Evolutionary conservation across 768 basidiomycete species (phyloP), one percentile per base, ranked within the genome.

Genomic region (Pulveroboletus sp.): DNA sequence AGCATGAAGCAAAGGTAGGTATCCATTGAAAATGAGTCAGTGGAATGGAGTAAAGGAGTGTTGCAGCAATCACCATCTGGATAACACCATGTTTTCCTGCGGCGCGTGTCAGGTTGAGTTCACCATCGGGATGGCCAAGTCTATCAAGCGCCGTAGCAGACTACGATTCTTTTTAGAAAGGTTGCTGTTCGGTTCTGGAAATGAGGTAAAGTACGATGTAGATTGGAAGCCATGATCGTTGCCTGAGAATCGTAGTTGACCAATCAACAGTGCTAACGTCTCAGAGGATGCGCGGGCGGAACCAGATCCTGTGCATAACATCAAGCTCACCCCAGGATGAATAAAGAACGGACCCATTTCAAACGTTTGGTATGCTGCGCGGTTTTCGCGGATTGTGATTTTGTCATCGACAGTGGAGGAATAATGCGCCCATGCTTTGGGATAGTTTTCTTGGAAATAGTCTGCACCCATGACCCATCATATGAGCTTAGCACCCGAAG

Each of bases 341-440:
- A 44, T 17, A 20, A 23, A 29, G 17, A 12, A 16, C 12, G 5
- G 0, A 33, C 10, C 16, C 16, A 24, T 29, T 29, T 35, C 49
- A 40, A 45, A 85, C 88, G 92, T 77, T 56, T 95, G 94, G 64
- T 84, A 97, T 3, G 92, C 93, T 37, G 83, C 78, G 53, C 88
- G 89, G 61, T 94, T 94, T 67, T 94, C 91, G 41, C 92, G 76
- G 49, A 80, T 74, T 29, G 90, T 93, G 35, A 93, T 89, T 67
- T 94, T 91, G 57, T 94, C 93, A 64, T 97, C 93, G 11, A 93
- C 84, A 11, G 91, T 93, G 10, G 90, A 93, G 0, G 87, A 90
- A 62, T 94, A 93, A 65, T 93, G 93, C 1, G 92, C 92, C 93
- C 93, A 95, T 0, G 90, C 89, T 62, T 90, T 90, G 33, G 85